Base-by-base conservation (phyloP, 306 rosid genomes). In the Vicia villosa region DNA sequence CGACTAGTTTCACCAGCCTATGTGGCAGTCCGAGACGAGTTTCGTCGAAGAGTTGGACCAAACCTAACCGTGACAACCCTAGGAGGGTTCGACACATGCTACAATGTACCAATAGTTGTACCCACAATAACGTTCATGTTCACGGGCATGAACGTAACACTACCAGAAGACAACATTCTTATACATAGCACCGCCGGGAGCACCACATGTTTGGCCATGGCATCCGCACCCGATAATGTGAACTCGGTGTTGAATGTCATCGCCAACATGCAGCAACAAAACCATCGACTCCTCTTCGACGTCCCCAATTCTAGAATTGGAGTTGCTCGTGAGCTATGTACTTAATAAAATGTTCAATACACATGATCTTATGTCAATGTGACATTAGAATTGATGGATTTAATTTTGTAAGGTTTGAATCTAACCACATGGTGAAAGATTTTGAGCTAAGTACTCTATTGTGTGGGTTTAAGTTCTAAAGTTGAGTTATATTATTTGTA, bases 51-150 rank as follows among this genome's bases (percentile, higher is more conserved):
- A 70, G 87, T 87, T 0, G 87, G 81, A 5, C 40, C 76, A 5
- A 88, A 76, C 20, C 75, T 84, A 2, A 60, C 82, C 0, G 88
- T 88, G 66, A 78, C 96, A 20, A 4, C 78, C 19, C 55, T 95
- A 0, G 99, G 99, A 14, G 99, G 99, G 6, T 95, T 95, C 15
- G 99, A 95, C 77, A 95, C 99, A 1, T 95, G 99, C 77, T 95
- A 95, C 85, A 67, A 70, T 0, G 87, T 72, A 8, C 95, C 99
- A 10, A 84, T 95, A 4, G 73, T 82, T 0, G 81, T 81, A 50
- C 99, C 99, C 0, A 80, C 97, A 9, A 77, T 95, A 32, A 91
- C 97, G 3, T 86, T 95, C 49, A 51, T 91, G 79, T 95, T 95
- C 70, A 14, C 90, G 0, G 99, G 95, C 69, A 89, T 95, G 99